Evolutionary conservation across 2,329 filamentous ascomycete species (phyloP).

Genomic region (Calonectria henricotiae): DNA sequence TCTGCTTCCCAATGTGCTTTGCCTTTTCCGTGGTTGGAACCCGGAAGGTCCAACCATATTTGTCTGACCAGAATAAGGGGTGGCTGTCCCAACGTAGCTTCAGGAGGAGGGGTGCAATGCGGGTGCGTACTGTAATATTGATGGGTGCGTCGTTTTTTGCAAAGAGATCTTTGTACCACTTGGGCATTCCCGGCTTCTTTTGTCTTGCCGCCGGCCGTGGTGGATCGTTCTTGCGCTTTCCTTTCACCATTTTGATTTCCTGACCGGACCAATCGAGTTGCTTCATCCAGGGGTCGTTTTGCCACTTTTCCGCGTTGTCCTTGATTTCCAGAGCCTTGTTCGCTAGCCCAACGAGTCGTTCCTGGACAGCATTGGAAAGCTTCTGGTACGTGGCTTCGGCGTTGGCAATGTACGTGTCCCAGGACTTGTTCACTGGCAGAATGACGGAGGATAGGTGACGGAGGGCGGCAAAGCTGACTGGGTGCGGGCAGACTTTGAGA

Average conservation of each 20-base stretch:
- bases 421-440: conserved; percentile 88
- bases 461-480: conserved; percentile 95
- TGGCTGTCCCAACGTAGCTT: conserved; percentile 91
- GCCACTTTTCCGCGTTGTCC: conserved; percentile 78
- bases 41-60: conserved; percentile 93
- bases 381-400: conserved; percentile 88
- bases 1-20: conserved; percentile 80
- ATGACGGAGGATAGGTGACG: conserved; percentile 96
- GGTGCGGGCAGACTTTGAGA: conserved; percentile 91
- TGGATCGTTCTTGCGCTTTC: conserved; percentile 88
- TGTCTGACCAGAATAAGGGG: conserved; percentile 93
- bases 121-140: conserved; percentile 86
- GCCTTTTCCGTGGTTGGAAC: conserved; percentile 75
- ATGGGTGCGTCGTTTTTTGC: conserved; percentile 78
- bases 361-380: conserved; percentile 83
- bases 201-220: conserved; percentile 85
- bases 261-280: conserved; percentile 98
- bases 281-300: conserved; percentile 88
- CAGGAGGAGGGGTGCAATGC: conserved; percentile 88
- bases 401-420: conserved; percentile 87
- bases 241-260: conserved; percentile 91
- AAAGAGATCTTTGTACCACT: conserved; percentile 97
- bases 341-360: conserved; percentile 81
- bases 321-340: conserved; percentile 85
- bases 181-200: conserved; percentile 94